Evolutionary conservation across 768 basidiomycete genomes (phyloP), one percentile per base, ranked within the genome.

Genomic region (Cyclocybe aegerita): DNA sequence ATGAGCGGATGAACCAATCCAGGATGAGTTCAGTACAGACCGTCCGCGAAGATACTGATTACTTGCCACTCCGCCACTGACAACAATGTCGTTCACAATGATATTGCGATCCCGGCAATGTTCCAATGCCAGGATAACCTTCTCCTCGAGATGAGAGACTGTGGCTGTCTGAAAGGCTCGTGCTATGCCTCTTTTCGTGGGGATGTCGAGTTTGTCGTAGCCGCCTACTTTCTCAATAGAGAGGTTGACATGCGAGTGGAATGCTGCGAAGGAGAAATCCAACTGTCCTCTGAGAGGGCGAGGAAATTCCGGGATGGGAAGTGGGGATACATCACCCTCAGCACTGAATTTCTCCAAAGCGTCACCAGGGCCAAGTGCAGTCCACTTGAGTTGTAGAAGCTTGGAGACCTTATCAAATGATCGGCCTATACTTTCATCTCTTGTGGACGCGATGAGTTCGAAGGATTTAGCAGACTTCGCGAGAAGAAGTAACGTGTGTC

Each of bases 61-160:
- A 57, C 91, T 92, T 11, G 95, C 96, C 0, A 99, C 96, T 1
- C 96, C 96, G 0, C 96, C 96, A 51, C 92, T 93, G 11, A 90
- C 83, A 1, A 97, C 90, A 17, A 98, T 56, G 47, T 85, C 74
- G 9, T 65, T 66, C 3, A 90, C 68, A 7, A 59, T 46, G 1
- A 83, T 64, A n/a, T 70, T 76, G 16, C 74, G 59, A 7, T 60
- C 50, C 45, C 57, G 47, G 52, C 82, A 82, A 71, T 65, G 70
- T 16, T 69, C 59, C 35, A 85, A 54, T 0, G 74, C 86, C 15
- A 88, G 68, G 2, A 64, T 47, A 8, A 96, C 70, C 68, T 95
- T 97, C 39, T 83, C 80, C 59, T 83, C 84, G 0, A 98, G 72
- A 45, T 95, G 93, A 7, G 62, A 71, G 4, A 89, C 79, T 0